Conservation (phyloP, 116 monocot species). For the Posidonia oceanica region DNA sequence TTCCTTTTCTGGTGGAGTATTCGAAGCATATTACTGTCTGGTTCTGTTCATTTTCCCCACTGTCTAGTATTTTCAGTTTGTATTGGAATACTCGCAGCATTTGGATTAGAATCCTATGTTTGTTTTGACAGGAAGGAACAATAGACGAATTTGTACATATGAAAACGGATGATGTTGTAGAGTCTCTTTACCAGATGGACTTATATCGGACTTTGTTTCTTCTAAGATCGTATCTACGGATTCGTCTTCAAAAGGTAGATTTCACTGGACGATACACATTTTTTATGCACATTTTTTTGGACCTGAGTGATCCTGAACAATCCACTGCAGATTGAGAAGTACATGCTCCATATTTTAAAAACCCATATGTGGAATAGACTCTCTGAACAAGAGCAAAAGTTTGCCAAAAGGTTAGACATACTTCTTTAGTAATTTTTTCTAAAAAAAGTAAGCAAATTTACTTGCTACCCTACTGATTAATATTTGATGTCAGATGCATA, state of each 20-base stretch:
- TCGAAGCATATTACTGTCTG: no score
- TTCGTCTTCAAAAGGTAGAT: slow-evolving; percentile 78
- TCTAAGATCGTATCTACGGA: slow-evolving; percentile 79
- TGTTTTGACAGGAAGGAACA: slow-evolving; percentile 56
- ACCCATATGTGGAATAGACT: slow-evolving; percentile 57
- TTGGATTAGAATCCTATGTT: not conserved
- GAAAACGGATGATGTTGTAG: slow-evolving; percentile 52
- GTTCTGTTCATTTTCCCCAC: not conserved
- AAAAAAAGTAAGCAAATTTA: not conserved
- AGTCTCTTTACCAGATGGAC: slow-evolving; percentile 93
- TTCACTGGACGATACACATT: not conserved
- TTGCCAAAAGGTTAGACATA: slow-evolving; percentile 42
- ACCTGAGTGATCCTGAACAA: not conserved
- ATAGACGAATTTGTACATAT: slow-evolving; percentile 47
- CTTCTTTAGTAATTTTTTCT: not conserved
- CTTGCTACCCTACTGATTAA: not conserved
- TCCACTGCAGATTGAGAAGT: slow-evolving; percentile 60
- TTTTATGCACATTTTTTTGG: not conserved
- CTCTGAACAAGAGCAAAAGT: slow-evolving; percentile 70
- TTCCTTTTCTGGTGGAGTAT: no score
- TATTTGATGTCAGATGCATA: slow-evolving; percentile 17
- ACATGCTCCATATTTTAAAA: slow-evolving; percentile 64
- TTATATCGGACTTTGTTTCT: slow-evolving; percentile 68
- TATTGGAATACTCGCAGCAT: not conserved
- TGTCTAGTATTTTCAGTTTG: not conserved